Percentiles rank a stretch among this genome's conserved stretches.
These are phyloP conservation scores for Giardia duodenalis DNA, from an alignment of 208 protist species.

Conservation along the genomic window DNA sequence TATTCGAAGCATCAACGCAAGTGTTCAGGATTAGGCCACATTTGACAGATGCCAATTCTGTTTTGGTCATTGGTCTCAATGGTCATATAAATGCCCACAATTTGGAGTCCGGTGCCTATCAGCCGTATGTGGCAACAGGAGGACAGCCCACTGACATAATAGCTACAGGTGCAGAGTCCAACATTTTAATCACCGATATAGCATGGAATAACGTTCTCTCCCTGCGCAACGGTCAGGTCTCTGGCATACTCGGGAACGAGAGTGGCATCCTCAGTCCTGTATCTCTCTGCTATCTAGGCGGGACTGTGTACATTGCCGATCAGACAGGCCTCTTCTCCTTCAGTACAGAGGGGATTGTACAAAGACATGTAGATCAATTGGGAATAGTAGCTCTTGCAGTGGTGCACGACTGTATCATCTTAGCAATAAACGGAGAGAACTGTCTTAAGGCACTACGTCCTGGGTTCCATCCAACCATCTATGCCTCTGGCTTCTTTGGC, in stretches of 20 bases:
- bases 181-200: background rate
- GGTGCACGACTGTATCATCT: slow-evolving; percentile 5
- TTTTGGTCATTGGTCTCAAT: slow-evolving; percentile 2
- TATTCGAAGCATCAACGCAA: background rate
- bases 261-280: background rate
- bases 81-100: background rate
- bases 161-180: background rate
- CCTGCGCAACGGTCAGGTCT: background rate
- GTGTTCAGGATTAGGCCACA: background rate
- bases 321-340: slow-evolving; percentile 23
- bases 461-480: background rate
- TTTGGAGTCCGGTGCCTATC: background rate
- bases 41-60: background rate
- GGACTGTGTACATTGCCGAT: slow-evolving; percentile 23
- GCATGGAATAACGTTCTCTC: slow-evolving; percentile 16
- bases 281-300: background rate
- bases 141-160: slow-evolving; percentile 23
- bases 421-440: slow-evolving; percentile 27
- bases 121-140: background rate
- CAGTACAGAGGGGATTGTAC: slow-evolving; percentile 3
- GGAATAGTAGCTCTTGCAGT: slow-evolving; percentile 15
- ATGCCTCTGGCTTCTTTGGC: slow-evolving; percentile 12
- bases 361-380: background rate
- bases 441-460: background rate
- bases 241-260: background rate